A percentile compares a stretch with the other conserved stretches of the same genome.
phyloP scores from a whole-genome alignment of 2,329 filamentous ascomycete species.

The Xylariaceae sp. region DNA sequence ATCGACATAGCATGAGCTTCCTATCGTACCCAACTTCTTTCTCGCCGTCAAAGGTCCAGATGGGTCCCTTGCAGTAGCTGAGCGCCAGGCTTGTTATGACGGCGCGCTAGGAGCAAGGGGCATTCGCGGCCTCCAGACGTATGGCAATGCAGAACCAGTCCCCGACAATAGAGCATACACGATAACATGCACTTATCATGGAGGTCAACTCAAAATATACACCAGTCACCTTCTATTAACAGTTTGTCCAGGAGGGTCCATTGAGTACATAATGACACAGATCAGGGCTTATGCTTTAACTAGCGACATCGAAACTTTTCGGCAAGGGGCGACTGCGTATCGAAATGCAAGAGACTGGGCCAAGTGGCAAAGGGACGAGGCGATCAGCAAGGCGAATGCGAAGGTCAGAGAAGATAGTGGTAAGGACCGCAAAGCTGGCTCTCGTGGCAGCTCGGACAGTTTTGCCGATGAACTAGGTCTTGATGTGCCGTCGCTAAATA shows the following conservation, averaged over 20 bases:
- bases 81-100: slow-evolving; percentile 1
- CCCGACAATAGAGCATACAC: no score
- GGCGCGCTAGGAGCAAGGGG: no score
- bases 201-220: not conserved
- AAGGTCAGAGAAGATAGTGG: not conserved
- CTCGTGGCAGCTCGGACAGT: no score
- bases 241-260: not conserved
- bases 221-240: not conserved
- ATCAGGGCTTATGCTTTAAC: not conserved
- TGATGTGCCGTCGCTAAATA: no score
- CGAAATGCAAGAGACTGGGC: slow-evolving; percentile 5
- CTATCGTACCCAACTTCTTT: no score
- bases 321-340: not conserved
- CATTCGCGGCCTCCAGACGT: no score
- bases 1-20: not conserved
- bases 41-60: no score
- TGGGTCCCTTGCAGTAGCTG: not conserved
- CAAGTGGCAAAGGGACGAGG: not conserved
- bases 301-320: not conserved
- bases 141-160: no score
- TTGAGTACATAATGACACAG: slow-evolving; percentile 4
- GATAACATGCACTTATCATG: no score
- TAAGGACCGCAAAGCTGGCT: no score
- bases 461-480: no score
- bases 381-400: slow-evolving; percentile 1